Conservation (phyloP, 208 protist species). For the Porcisia hertigi region DNA sequence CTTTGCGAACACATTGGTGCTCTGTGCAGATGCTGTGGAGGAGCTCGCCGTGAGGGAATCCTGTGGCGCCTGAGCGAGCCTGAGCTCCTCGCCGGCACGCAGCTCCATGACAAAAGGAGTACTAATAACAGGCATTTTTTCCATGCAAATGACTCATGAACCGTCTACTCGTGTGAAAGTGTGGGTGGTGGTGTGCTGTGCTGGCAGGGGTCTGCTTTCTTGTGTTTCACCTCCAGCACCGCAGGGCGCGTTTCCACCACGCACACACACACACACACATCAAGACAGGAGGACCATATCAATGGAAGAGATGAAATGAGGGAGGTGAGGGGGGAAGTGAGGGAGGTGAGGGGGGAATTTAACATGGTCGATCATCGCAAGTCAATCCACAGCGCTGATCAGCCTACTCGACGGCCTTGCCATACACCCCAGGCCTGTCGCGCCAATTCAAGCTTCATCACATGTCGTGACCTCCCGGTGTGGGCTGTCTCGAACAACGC, state of each 20-base stretch:
- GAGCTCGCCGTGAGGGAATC: neutral
- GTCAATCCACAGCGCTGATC: neutral
- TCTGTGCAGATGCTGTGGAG: neutral
- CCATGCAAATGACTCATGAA: too few species aligned
- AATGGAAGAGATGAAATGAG: neutral
- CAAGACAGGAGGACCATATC: neutral
- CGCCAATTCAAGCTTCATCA: neutral
- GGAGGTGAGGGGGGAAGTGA: neutral
- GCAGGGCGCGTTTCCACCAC: neutral
- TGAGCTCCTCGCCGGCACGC: constrained; percentile 40
- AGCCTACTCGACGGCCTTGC: neutral
- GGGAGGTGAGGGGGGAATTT: neutral
- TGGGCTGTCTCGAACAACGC: neutral
- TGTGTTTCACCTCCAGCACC: neutral
- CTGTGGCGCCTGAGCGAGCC: constrained; percentile 16
- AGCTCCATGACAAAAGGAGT: constrained; percentile 58
- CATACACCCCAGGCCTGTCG: neutral
- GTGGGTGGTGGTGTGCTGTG: neutral
- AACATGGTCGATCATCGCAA: neutral
- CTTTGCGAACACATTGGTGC: constrained; percentile 19
- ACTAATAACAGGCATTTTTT: constrained; percentile 47
- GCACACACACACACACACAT: neutral
- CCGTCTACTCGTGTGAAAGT: neutral
- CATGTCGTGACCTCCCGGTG: neutral
- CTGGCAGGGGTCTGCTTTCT: neutral